phyloP scores from a whole-genome alignment of 345 rosid genomes.

The Linum usitatissimum region DNA sequence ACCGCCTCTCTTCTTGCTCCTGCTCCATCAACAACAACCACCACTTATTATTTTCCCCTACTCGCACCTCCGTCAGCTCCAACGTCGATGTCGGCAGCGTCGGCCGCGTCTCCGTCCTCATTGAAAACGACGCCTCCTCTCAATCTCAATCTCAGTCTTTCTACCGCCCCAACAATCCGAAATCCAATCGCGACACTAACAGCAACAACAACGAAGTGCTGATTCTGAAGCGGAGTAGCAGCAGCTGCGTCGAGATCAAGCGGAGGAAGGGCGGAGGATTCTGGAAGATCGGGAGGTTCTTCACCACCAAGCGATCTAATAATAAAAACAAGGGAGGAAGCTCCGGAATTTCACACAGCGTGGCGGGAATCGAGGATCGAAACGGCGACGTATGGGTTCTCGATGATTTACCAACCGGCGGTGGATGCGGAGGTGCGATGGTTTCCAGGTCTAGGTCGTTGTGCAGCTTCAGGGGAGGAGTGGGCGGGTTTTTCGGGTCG shows the following conservation, averaged over 20 bases:
- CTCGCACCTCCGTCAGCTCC: constrained; percentile 29
- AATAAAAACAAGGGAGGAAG: constrained; percentile 24
- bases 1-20: constrained; percentile 83
- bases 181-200: constrained; percentile 23
- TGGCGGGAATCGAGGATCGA: constrained; percentile 30
- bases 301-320: constrained; percentile 49
- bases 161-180: constrained; percentile 8
- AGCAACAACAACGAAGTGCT: constrained; percentile 32
- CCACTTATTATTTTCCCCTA: constrained; percentile 38
- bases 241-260: constrained; percentile 86
- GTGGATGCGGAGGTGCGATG: neutral
- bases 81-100: constrained; percentile 55
- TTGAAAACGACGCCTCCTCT: constrained; percentile 45
- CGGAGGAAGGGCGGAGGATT: constrained; percentile 55
- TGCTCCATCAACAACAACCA: constrained; percentile 51
- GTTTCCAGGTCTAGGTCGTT: constrained; percentile 91
- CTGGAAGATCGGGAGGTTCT: constrained; percentile 67
- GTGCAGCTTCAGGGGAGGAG: constrained; percentile 59
- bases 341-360: constrained; percentile 1
- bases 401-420: constrained; percentile 21
- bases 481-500: constrained; percentile 45
- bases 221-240: constrained; percentile 67
- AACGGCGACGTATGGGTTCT: constrained; percentile 74
- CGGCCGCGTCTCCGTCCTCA: constrained; percentile 73
- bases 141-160: constrained; percentile 22